Conservation (phyloP, 2,329 filamentous ascomycete species). For the Xylaria sp. region DNA sequence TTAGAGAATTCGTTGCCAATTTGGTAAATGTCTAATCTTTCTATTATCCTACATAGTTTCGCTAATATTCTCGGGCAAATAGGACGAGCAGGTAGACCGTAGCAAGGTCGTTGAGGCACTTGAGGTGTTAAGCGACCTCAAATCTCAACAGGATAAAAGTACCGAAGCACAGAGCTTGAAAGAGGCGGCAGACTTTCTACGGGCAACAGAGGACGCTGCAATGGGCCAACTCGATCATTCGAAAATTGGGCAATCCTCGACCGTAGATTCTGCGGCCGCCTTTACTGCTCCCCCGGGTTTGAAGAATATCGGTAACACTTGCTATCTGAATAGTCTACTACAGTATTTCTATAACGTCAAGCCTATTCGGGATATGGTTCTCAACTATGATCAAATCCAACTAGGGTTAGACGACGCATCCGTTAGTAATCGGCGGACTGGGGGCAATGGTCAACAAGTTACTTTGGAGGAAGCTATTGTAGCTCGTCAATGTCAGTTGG, state of each 20-base stretch:
- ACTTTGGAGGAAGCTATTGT: slow-evolving; percentile 68
- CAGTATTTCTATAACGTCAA: slow-evolving; percentile 95
- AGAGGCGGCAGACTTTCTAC: slow-evolving; percentile 44
- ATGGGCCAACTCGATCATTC: background rate
- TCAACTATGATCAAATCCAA: slow-evolving; percentile 77
- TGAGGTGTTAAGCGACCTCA: slow-evolving; percentile 46
- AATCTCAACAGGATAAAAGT: slow-evolving; percentile 38
- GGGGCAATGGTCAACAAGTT: slow-evolving; percentile 68
- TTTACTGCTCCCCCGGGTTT: slow-evolving; percentile 82
- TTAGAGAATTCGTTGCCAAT: slow-evolving; percentile 44
- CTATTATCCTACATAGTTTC: background rate
- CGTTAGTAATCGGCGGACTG: slow-evolving; percentile 76
- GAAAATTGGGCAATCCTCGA: background rate
- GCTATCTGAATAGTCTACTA: slow-evolving; percentile 95
- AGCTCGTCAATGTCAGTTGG: slow-evolving; percentile 78
- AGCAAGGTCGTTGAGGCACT: slow-evolving; percentile 45
- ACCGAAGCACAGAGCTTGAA: slow-evolving; percentile 44
- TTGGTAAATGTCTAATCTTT: slow-evolving; percentile 38
- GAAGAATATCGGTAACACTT: slow-evolving; percentile 95
- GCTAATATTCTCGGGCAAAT: slow-evolving; percentile 23
- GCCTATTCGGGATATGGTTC: slow-evolving; percentile 81
- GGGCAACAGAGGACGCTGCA: slow-evolving; percentile 31
- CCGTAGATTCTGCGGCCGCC: slow-evolving; percentile 44
- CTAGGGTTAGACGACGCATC: slow-evolving; percentile 73
- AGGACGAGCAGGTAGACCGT: slow-evolving; percentile 43